Conservation (phyloP, 2,329 filamentous ascomycete species). For the Metarhizium anisopliae region DNA sequence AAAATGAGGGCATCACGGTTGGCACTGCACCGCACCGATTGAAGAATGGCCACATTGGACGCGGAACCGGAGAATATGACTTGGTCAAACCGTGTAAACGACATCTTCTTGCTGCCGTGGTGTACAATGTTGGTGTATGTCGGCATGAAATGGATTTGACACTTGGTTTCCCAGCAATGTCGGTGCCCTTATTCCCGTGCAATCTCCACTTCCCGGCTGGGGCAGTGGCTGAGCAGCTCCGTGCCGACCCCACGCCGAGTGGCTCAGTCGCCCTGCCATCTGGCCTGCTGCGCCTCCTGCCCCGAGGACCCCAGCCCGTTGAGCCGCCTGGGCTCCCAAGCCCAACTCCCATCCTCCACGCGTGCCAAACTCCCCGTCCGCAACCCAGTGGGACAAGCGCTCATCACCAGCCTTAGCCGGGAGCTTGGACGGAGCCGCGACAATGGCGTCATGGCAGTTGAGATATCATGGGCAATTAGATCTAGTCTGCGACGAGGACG, state of each 20-base stretch:
- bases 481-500: not conserved
- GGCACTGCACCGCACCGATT: no score
- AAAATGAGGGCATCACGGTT: no score
- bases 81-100: no score
- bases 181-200: not conserved
- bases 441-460: conserved; percentile 16
- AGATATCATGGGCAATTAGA: conserved; percentile 1
- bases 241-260: not conserved
- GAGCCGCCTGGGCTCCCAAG: not conserved
- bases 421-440: conserved; percentile 18
- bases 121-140: no score
- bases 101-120: no score
- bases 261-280: not conserved
- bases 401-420: conserved; percentile 16
- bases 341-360: not conserved
- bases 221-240: not conserved
- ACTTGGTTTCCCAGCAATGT: no score
- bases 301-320: no score
- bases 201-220: not conserved
- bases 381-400: conserved; percentile 4
- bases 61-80: no score
- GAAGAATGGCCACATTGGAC: no score
- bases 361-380: not conserved
- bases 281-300: no score
- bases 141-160: no score